These are phyloP conservation scores for Candida corydali DNA, from an alignment of 805 yeast genomes.

Conservation along the genomic window DNA sequence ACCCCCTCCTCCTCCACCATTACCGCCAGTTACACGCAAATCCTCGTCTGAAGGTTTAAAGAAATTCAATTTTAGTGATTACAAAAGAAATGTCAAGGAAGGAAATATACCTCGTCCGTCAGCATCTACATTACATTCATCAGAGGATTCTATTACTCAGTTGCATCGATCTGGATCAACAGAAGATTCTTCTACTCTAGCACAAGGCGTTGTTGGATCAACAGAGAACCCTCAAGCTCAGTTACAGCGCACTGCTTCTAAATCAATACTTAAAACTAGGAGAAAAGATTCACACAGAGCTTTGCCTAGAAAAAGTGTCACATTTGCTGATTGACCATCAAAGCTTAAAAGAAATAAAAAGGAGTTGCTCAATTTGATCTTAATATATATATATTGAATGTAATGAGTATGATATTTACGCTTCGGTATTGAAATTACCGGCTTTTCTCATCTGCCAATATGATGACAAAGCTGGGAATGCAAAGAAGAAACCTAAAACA, in stretches of 20 bases:
- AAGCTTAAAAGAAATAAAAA: no score
- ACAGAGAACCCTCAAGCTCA: no score
- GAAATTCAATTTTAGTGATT: neutral
- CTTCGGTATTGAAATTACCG: conserved; percentile 42
- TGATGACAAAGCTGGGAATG: conserved; percentile 71
- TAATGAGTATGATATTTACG: neutral
- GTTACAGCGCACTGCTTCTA: no score
- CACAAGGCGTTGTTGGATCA: no score
- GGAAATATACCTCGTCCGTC: neutral
- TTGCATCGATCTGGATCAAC: no score
- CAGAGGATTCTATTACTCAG: neutral
- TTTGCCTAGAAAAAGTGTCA: no score
- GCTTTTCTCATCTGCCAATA: conserved; percentile 86
- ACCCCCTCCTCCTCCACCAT: neutral
- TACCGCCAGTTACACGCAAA: neutral
- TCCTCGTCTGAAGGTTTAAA: neutral
- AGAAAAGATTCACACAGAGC: no score
- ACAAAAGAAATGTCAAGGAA: neutral
- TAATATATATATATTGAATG: neutral
- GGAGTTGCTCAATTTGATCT: no score
- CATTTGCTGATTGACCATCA: no score
- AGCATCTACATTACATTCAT: neutral
- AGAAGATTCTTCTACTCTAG: no score
- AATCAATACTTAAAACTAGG: no score
- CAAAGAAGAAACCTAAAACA: conserved; percentile 50